phyloP scores from a whole-genome alignment of 371 early-diverging fungal species.

The Mucor velutinosus region DNA sequence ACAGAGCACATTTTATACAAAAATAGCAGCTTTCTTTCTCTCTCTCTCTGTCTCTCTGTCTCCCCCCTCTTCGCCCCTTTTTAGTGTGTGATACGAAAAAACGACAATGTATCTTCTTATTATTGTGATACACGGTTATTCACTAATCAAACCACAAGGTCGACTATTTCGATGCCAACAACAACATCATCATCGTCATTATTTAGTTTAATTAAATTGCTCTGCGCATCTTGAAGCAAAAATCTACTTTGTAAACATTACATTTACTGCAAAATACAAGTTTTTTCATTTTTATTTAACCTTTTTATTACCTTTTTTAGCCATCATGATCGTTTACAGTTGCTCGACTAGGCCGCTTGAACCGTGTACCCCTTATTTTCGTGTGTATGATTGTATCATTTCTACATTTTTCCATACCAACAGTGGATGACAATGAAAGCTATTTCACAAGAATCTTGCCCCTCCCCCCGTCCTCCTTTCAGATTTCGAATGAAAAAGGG shows the following conservation, averaged over 20 bases:
- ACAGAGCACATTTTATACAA: neutral
- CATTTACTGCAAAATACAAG: neutral
- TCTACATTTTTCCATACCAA: conserved; percentile 2
- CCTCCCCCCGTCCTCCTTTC: neutral
- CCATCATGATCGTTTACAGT: conserved; percentile 3
- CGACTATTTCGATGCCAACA: neutral
- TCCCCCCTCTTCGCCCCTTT: neutral
- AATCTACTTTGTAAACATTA: neutral
- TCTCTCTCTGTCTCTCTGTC: neutral
- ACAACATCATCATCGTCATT: neutral
- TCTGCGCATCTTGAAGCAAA: neutral
- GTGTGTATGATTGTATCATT: neutral
- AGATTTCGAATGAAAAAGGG: neutral
- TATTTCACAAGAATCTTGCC: neutral
- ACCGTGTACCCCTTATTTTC: neutral
- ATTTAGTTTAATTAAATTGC: neutral
- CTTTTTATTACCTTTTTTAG: conserved; percentile 4
- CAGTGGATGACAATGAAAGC: neutral
- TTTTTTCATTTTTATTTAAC: conserved; percentile 1
- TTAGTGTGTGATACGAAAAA: neutral
- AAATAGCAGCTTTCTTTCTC: neutral
- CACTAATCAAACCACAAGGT: conserved; percentile 7
- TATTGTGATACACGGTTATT: conserved; percentile 3
- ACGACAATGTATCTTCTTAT: conserved; percentile 3
- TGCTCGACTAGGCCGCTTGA: conserved; percentile 3